Percentiles rank a stretch among this genome's conserved stretches.
Evolutionary conservation across 257 asterid species (phyloP).

Genomic region (Salvia miltiorrhiza): DNA sequence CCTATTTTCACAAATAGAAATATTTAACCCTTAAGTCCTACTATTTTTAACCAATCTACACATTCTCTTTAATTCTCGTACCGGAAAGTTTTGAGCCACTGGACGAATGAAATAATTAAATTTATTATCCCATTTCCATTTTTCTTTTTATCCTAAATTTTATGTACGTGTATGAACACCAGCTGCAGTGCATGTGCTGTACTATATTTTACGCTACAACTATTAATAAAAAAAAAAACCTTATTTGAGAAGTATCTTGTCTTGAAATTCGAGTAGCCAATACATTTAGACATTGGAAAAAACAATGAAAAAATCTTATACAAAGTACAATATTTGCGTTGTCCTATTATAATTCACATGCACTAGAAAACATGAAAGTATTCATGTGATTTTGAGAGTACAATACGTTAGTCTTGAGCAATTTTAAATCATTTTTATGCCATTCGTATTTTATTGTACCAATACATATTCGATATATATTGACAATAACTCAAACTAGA

Average conservation of each 20-base stretch:
- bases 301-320: neutral
- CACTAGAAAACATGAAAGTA: neutral
- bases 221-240: neutral
- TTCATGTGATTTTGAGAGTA: neutral
- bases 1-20: too few relatives aligned
- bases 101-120: too few relatives aligned
- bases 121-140: too few relatives aligned
- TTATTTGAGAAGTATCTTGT: neutral
- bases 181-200: neutral
- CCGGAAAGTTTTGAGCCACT: too few relatives aligned
- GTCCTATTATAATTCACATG: neutral
- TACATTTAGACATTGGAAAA: neutral
- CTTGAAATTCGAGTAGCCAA: slow-evolving; percentile 4
- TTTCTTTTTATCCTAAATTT: neutral
- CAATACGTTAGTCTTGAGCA: neutral
- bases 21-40: too few relatives aligned
- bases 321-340: neutral
- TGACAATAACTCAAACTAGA: too few relatives aligned
- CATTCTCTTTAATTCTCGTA: too few relatives aligned
- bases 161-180: neutral
- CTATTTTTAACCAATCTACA: too few relatives aligned
- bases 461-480: neutral
- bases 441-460: neutral
- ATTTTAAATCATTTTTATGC: neutral
- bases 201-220: neutral